Conservation (phyloP, 306 rosid species). For the Erythrophleum fordii region DNA sequence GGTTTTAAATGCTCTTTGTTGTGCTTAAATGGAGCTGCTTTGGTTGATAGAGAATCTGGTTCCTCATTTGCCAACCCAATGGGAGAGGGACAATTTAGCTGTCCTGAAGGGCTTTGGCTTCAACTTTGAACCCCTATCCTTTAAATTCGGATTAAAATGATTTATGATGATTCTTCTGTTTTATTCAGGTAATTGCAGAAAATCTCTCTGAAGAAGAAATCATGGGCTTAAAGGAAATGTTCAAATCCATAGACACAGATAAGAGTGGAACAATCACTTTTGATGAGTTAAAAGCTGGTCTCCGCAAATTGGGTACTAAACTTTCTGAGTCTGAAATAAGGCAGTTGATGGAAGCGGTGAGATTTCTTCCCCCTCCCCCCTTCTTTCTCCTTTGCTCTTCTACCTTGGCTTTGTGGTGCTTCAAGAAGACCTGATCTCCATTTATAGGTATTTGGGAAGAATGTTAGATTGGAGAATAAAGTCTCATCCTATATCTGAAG, state of each 20-base stretch:
- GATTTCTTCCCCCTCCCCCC: too few species aligned
- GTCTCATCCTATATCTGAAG: background rate
- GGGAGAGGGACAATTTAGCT: background rate
- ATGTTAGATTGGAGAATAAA: conserved; percentile 13
- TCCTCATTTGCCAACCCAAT: background rate
- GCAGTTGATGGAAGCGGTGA: conserved; percentile 96
- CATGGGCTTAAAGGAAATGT: conserved; percentile 95
- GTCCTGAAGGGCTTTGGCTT: background rate
- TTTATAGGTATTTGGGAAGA: background rate
- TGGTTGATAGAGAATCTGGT: background rate
- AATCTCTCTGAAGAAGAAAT: conserved; percentile 97
- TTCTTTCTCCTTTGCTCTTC: too few species aligned
- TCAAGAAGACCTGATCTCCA: conserved; percentile 8
- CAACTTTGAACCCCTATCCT: background rate
- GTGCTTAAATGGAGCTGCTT: background rate
- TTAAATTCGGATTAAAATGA: background rate
- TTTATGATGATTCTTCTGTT: conserved; percentile 20
- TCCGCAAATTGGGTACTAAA: conserved; percentile 87
- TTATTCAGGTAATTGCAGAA: conserved; percentile 86
- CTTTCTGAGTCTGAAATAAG: conserved; percentile 94
- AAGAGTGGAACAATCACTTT: conserved; percentile 94
- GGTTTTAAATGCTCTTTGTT: conserved; percentile 11
- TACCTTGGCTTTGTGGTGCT: background rate
- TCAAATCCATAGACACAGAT: conserved; percentile 97
- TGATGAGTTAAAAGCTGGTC: conserved; percentile 96